Percentiles rank a stretch among this genome's conserved stretches.
Evolutionary conservation across 257 asterid genomes (phyloP).

Genomic region (Nicotiana noctiflora): DNA sequence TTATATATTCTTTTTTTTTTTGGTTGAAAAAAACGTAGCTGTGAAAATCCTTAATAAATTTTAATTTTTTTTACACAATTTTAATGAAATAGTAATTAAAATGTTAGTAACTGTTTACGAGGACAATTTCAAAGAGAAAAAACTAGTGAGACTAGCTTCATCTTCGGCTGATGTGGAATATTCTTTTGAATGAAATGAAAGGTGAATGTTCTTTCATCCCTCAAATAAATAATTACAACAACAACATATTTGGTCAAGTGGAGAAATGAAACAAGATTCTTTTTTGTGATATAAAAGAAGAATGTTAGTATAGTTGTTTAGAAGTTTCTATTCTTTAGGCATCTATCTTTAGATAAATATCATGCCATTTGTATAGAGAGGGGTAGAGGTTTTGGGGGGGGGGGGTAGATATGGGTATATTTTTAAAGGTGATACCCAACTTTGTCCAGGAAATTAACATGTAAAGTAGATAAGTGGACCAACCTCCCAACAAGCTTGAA

Average conservation of each 20-base stretch:
- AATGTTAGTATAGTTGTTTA: slow-evolving; percentile 1
- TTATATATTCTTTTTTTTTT: no score
- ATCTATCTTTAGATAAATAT: neutral
- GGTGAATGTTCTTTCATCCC: neutral
- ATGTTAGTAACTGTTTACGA: neutral
- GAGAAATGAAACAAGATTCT: neutral
- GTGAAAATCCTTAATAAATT: no score
- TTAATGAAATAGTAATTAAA: no score
- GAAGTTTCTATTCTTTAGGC: neutral
- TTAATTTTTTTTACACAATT: no score
- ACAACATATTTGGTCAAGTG: neutral
- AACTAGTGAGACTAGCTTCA: no score
- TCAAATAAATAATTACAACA: neutral
- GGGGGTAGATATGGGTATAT: neutral
- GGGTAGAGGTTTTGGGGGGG: no score
- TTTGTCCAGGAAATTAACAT: neutral
- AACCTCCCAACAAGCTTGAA: neutral
- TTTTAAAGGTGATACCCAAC: slow-evolving; percentile 7
- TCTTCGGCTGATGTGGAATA: neutral
- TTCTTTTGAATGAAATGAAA: neutral
- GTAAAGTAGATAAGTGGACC: slow-evolving; percentile 21
- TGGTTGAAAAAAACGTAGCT: no score
- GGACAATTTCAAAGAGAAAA: no score
- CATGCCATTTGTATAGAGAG: neutral
- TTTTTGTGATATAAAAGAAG: neutral